Conservation (phyloP, 257 asterid species). For the Mentha longifolia region DNA sequence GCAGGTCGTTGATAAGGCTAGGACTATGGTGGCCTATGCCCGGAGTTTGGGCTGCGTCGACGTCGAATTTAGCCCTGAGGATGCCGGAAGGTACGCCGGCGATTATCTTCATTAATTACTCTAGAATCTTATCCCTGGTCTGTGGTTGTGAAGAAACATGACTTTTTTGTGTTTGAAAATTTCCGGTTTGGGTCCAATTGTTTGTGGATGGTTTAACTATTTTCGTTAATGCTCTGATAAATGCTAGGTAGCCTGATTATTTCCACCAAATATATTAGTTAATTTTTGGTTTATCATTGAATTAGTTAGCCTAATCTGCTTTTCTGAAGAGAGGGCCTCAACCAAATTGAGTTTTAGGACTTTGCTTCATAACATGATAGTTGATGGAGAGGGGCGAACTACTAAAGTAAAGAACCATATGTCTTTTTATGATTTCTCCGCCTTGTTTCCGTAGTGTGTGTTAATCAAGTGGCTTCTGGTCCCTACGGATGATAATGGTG, state of each 20-base stretch:
- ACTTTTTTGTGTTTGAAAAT: not conserved
- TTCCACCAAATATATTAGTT: not conserved
- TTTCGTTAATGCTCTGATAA: not conserved
- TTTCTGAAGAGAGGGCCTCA: no score
- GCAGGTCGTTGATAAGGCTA: constrained; percentile 80
- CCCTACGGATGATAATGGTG: not conserved
- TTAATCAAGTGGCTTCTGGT: not conserved
- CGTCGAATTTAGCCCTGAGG: constrained; percentile 96
- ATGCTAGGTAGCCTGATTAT: not conserved
- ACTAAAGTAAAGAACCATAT: not conserved
- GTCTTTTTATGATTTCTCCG: not conserved
- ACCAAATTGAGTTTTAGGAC: not conserved
- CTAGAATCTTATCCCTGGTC: not conserved
- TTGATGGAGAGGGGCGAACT: not conserved
- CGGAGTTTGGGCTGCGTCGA: constrained; percentile 85
- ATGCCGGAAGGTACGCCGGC: constrained; percentile 80
- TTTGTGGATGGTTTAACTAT: constrained; percentile 4
- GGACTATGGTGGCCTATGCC: constrained; percentile 83
- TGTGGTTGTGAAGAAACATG: constrained; percentile 14
- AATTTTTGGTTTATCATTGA: no score
- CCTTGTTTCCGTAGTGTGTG: no score
- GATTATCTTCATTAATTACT: not conserved
- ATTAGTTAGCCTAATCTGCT: no score
- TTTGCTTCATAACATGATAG: not conserved
- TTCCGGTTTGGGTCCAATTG: not conserved